phyloP scores from a whole-genome alignment of 176 grass and related monocot species.

The Oryza coarctata region DNA sequence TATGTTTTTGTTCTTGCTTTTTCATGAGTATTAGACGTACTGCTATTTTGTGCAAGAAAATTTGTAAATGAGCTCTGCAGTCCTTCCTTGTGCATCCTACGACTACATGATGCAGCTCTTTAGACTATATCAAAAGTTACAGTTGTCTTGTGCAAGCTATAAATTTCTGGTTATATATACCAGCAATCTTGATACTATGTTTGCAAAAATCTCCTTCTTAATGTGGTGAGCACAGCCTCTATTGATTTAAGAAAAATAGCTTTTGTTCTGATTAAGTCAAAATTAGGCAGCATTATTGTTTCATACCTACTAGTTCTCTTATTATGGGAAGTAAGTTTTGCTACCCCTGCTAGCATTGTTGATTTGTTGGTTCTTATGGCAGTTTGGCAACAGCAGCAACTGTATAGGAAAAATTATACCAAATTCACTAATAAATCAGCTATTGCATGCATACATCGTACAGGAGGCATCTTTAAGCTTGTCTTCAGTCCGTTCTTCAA shows the following conservation, averaged over 20 bases:
- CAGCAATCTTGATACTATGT: neutral
- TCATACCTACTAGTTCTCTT: neutral
- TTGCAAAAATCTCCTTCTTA: neutral
- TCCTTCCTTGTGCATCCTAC: neutral
- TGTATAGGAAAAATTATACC: too few relatives aligned
- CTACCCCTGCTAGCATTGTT: neutral
- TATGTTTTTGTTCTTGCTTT: neutral
- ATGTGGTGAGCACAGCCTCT: neutral
- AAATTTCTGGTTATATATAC: neutral
- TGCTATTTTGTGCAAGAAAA: neutral
- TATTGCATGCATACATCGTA: neutral
- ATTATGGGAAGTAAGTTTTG: too few relatives aligned
- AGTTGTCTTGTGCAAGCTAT: neutral
- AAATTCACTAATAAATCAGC: neutral
- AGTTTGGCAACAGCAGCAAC: too few relatives aligned
- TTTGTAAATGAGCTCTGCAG: neutral
- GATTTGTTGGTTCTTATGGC: too few relatives aligned
- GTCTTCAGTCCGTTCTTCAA: neutral
- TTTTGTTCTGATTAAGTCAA: neutral
- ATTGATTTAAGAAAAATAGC: neutral
- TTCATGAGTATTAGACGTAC: neutral
- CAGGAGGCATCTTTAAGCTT: neutral
- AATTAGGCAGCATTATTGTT: neutral
- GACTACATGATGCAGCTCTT: neutral
- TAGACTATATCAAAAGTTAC: neutral